These are phyloP conservation scores for Hypoxylon sp. DNA, from an alignment of 2,329 filamentous ascomycete species.

Conservation along the genomic window DNA sequence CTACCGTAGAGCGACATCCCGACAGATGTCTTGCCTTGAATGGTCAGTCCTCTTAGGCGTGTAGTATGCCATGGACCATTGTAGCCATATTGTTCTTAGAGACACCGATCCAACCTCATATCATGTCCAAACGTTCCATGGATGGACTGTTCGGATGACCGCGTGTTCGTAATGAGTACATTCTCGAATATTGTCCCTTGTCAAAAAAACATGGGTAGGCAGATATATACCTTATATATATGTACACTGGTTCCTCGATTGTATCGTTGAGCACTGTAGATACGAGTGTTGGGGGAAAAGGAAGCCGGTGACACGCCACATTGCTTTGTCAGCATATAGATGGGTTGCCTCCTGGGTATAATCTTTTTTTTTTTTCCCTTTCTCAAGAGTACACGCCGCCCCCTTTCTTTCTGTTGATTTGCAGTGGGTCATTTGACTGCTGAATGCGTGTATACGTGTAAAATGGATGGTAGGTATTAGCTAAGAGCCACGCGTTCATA, in stretches of 20 bases:
- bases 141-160: neutral
- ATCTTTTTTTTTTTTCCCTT: neutral
- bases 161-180: neutral
- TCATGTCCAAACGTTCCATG: neutral
- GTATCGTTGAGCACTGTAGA: neutral
- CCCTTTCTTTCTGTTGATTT: neutral
- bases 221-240: neutral
- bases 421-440: conserved; percentile 20
- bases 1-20: neutral
- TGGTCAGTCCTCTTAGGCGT: neutral
- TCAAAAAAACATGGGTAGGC: too few relatives aligned
- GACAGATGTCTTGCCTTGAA: neutral
- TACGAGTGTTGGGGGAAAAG: neutral
- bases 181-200: neutral
- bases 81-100: neutral
- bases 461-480: conserved; percentile 8
- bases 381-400: neutral
- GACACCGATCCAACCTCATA: neutral
- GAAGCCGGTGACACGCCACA: conserved; percentile 3
- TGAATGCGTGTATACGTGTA: conserved; percentile 23
- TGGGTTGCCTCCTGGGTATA: neutral
- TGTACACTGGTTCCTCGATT: neutral
- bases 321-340: conserved; percentile 33
- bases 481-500: conserved; percentile 38
- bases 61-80: neutral